Evolutionary conservation across 2,329 filamentous ascomycete species (phyloP).

Genomic region (Sclerotiophoma versabilis): DNA sequence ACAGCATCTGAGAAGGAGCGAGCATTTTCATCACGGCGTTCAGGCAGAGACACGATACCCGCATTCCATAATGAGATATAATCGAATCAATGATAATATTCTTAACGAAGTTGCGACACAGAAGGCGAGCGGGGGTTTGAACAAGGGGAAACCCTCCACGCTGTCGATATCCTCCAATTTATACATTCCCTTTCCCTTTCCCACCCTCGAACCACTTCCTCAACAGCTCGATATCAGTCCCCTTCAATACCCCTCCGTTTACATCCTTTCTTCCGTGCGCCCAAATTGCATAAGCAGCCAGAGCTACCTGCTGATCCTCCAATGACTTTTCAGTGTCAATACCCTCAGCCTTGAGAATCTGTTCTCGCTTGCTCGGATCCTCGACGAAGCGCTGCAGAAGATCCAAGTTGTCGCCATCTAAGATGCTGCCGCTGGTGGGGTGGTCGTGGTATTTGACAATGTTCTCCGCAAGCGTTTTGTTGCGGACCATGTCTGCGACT

Average conservation of each 20-base stretch:
- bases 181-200: too few species aligned
- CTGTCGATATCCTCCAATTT: too few species aligned
- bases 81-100: too few species aligned
- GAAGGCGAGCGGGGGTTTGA: too few species aligned
- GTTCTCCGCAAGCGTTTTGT: conserved; percentile 6
- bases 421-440: conserved; percentile 7
- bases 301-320: neutral
- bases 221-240: conserved; percentile 3
- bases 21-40: neutral
- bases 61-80: neutral
- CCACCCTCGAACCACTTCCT: conserved; percentile 6
- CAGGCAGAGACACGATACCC: neutral
- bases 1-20: neutral
- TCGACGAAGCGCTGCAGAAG: conserved; percentile 5
- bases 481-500: conserved; percentile 7
- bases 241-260: neutral
- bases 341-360: conserved; percentile 5
- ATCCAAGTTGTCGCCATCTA: conserved; percentile 1
- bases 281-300: conserved; percentile 1
- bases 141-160: too few species aligned
- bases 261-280: neutral
- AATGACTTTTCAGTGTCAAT: neutral
- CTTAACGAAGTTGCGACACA: too few species aligned
- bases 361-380: neutral
- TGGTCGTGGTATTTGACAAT: conserved; percentile 12